Base-by-base conservation (phyloP, 257 asterid genomes). In the Solanum neorickii region DNA sequence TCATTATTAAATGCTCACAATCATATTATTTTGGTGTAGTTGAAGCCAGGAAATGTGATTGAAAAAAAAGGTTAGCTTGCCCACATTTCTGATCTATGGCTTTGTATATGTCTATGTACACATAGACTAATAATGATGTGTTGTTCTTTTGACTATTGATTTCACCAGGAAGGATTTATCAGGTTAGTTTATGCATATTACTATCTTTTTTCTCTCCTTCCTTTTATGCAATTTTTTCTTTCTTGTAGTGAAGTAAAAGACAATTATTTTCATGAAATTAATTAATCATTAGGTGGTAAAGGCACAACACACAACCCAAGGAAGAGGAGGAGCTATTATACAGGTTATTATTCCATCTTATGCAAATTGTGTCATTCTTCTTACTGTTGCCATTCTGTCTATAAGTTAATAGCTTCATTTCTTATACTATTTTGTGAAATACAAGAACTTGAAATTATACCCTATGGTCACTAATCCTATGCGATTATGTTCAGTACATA, bases 321-420 rank as follows among this genome's bases (percentile, higher is more conserved):
- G 99, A 87, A 93, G 99, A 93, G 96, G 95, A 88, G 99, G 99
- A 89, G 98, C 99, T 86, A 97, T 94, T 89, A 95, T 97, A 87
- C 99, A 97, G 98, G 99, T 96, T 85, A 49, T 21, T 15, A 70
- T 14, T 86, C 86, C 85, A 46, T 88, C 39, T 85, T 85, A 85
- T 74, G 33, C 42, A 47, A 15, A 9, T 27, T 46, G 29, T 29
- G 25, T 47, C n/a, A n/a, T 44, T 29, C 68, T 47, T 80, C 66
- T 46, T 16, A 47, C 9, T 16, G n/a, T 18, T 80, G 68, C 5
- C 29, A 47, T 47, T 80, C 42, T 80, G 33, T 80, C 68, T 80
- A 37, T 29, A 27, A 29, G 52, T 80, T 80, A 5, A 47, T 16
- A 46, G 44, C 62, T 47, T 47, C 68, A 47, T 47, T 78, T 47